Evolutionary conservation across 768 basidiomycete species (phyloP), one percentile per base, ranked within the genome.

Genomic region (Sporobolomyces roseus): DNA sequence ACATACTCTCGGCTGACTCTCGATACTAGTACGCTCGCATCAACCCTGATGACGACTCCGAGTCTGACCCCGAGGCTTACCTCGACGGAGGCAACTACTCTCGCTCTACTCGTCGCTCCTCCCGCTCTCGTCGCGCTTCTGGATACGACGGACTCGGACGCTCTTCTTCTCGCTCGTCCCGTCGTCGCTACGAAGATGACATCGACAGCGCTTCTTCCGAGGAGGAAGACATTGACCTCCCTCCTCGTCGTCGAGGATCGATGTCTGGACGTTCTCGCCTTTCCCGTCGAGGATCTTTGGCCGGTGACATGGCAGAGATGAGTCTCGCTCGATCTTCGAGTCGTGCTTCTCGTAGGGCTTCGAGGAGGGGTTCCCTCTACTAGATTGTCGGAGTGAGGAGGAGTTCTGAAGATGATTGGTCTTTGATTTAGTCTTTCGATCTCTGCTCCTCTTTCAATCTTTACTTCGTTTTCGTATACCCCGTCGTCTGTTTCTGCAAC

Each of bases 1-100:
- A 6, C 19, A n/a, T 21, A 46, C 52, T 8, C 38, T 50, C 32
- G 3, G n/a, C 29, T 60, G 14, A 19, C 9, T 51, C 13, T 27
- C 14, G 12, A 9, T 1, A 17, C 60, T n/a, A 71, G 65, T 62
- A 59, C 65, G 32, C 55, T 33, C 16, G n/a, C 13, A 59, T 60
- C 55, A 55, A 61, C 64, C 43, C 58, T 45, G 65, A 56, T 35
- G 58, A 36, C 53, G 53, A 41, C 59, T 54, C 62, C 3, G 62
- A 48, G 29, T 54, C 62, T 3, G 61, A 63, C 30, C 2, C 25
- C 52, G 62, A 63, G 29, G 51, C 62, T 19, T 53, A 46, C 52
- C 52, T 54, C 43, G 50, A 41, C 23, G 45, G 46, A 36, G 53
- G 16, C n/a, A n/a, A n/a, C n/a, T n/a, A n/a, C n/a, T n/a, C n/a